phyloP scores from a whole-genome alignment of 345 rosid genomes.

The Linum trigynum region DNA sequence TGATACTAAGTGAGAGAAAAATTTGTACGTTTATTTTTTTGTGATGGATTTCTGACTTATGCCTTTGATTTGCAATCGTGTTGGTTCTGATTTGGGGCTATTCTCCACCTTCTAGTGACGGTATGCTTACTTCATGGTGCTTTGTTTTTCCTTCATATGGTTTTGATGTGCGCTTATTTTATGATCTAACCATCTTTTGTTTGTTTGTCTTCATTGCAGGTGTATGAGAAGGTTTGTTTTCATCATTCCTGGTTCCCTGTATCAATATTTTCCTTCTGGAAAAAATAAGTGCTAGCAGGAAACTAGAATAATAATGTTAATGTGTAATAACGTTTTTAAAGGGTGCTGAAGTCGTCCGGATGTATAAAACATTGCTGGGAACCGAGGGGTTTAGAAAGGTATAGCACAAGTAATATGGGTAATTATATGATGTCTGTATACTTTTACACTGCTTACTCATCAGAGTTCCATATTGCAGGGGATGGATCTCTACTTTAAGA shows the following conservation, averaged over 20 bases:
- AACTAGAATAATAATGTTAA: constrained; percentile 4
- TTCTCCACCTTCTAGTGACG: constrained; percentile 54
- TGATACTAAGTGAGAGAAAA: constrained; percentile 2
- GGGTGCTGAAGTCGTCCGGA: constrained; percentile 99
- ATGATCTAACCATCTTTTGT: constrained; percentile 9
- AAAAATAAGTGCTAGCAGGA: background rate
- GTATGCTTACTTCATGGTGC: constrained; percentile 29
- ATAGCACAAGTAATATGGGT: constrained; percentile 9
- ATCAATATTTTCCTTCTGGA: background rate
- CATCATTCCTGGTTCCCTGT: background rate
- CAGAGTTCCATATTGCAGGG: constrained; percentile 41
- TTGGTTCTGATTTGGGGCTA: constrained; percentile 22
- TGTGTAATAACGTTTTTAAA: constrained; percentile 17
- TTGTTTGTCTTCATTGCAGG: constrained; percentile 42
- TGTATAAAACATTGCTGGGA: constrained; percentile 97
- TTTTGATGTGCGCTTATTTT: background rate
- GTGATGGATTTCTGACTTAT: constrained; percentile 16
- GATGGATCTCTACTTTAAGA: constrained; percentile 87
- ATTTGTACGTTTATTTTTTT: constrained; percentile 3
- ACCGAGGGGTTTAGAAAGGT: constrained; percentile 90
- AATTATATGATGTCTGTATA: background rate
- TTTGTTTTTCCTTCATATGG: background rate
- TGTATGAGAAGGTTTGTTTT: constrained; percentile 79
- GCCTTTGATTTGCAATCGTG: constrained; percentile 14
- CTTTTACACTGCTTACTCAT: constrained; percentile 1